Percentiles rank a stretch among this genome's conserved stretches.
Conservation (phyloP, 164 flowering plant species). For the Aristolochia fimbriata region DNA sequence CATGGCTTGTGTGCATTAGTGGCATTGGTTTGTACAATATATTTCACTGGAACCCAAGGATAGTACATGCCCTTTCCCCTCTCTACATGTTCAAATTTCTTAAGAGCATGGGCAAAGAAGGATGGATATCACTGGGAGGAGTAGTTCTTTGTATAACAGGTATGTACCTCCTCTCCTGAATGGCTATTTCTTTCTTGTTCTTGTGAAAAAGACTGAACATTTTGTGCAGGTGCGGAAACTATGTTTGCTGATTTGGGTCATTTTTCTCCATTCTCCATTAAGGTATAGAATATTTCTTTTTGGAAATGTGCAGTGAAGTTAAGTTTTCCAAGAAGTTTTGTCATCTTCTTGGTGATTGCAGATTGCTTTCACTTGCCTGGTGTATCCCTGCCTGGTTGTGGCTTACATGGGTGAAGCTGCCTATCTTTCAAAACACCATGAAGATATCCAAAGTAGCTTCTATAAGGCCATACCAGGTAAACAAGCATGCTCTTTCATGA, state of each 20-base stretch:
- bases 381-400: slow-evolving; percentile 60
- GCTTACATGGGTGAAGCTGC: slow-evolving; percentile 71
- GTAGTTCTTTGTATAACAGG: slow-evolving; percentile 71
- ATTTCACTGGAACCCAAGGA: slow-evolving; percentile 49
- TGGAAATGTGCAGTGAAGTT: neutral
- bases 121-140: slow-evolving; percentile 79
- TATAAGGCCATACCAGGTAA: slow-evolving; percentile 67
- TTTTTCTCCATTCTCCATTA: slow-evolving; percentile 53
- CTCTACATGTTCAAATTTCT: slow-evolving; percentile 52
- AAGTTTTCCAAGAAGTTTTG: neutral
- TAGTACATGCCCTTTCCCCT: slow-evolving; percentile 56
- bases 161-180: slow-evolving; percentile 5
- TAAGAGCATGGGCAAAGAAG: slow-evolving; percentile 38
- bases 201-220: neutral
- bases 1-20: slow-evolving; percentile 58
- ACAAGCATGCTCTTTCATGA: neutral
- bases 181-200: neutral
- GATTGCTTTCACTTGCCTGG: slow-evolving; percentile 57
- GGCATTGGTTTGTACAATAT: slow-evolving; percentile 66
- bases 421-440: slow-evolving; percentile 51
- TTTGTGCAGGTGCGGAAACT: slow-evolving; percentile 52
- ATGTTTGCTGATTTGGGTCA: slow-evolving; percentile 85
- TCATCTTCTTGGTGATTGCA: slow-evolving; percentile 11
- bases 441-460: slow-evolving; percentile 50
- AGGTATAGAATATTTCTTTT: slow-evolving; percentile 24